phyloP scores from a whole-genome alignment of 306 rosid species.

The Cicer pinnatifidum region DNA sequence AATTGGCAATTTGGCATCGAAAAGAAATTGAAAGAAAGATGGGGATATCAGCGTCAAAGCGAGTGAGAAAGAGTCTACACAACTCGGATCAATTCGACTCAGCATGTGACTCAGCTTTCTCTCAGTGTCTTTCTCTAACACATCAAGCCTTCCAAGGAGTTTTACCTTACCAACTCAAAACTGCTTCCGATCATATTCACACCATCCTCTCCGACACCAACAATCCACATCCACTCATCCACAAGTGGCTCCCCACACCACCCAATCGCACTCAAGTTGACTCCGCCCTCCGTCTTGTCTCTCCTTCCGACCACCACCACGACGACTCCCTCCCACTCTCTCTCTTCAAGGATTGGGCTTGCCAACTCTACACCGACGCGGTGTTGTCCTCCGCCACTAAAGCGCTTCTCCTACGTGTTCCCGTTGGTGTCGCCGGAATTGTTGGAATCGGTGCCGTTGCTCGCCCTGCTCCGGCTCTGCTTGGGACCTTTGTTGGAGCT shows the following conservation, averaged over 20 bases:
- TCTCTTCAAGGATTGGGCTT: conserved; percentile 74
- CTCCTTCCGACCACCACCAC: not conserved
- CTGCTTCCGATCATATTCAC: conserved; percentile 74
- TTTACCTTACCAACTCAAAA: conserved; percentile 72
- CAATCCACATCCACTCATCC: conserved; percentile 54
- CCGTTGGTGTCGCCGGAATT: conserved; percentile 75
- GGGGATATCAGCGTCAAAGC: conserved; percentile 72
- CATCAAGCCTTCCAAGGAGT: conserved; percentile 69
- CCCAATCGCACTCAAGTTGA: conserved; percentile 68
- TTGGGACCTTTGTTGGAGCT: conserved; percentile 65
- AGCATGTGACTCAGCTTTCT: conserved; percentile 65
- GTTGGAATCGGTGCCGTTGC: conserved; percentile 67
- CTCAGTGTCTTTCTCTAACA: conserved; percentile 66
- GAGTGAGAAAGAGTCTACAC: conserved; percentile 52
- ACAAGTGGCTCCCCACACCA: conserved; percentile 64
- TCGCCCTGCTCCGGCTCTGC: conserved; percentile 52
- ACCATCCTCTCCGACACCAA: conserved; percentile 40
- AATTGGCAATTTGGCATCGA: too few species aligned
- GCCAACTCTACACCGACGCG: conserved; percentile 58
- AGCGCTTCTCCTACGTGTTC: conserved; percentile 61
- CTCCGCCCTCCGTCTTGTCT: conserved; percentile 60
- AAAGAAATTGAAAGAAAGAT: conserved; percentile 29
- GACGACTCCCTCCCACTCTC: conserved; percentile 36
- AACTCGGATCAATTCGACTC: conserved; percentile 64
- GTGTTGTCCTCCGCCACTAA: conserved; percentile 55